A percentile compares a stretch with the other conserved stretches of the same genome.
phyloP scores from a whole-genome alignment of 1,284 basidiomycete genomes.

The Sutorius eximius region DNA sequence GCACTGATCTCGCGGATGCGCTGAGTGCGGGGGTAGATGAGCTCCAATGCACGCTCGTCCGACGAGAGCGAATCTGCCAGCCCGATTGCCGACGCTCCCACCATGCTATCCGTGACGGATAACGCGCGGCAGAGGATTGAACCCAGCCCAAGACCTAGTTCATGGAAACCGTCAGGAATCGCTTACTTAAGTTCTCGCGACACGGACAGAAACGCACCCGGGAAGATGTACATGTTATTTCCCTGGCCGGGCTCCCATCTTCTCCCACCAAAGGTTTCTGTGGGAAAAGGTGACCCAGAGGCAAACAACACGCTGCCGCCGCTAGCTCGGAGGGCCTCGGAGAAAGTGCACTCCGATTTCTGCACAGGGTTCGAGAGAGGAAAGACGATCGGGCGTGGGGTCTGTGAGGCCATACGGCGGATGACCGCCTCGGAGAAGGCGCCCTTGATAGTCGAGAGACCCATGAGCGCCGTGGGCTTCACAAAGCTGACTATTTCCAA shows the following conservation, averaged over 20 bases:
- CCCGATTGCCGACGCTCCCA: constrained; percentile 76
- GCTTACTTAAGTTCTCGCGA: constrained; percentile 2
- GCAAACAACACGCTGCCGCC: constrained; percentile 82
- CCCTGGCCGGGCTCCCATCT: constrained; percentile 84
- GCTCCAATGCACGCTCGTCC: constrained; percentile 65
- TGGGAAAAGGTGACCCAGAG: constrained; percentile 86
- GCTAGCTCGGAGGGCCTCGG: constrained; percentile 80
- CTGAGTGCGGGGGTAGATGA: constrained; percentile 76
- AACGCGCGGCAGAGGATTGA: constrained; percentile 68
- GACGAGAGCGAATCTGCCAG: constrained; percentile 74
- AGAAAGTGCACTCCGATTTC: constrained; percentile 83
- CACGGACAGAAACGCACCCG: constrained; percentile 43
- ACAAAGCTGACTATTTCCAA: constrained; percentile 84
- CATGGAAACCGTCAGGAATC: constrained; percentile 1
- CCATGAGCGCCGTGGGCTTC: constrained; percentile 88
- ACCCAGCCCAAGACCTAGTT: constrained; percentile 73
- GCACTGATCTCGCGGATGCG: constrained; percentile 85
- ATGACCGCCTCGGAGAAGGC: constrained; percentile 82
- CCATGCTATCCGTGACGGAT: constrained; percentile 76
- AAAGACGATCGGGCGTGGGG: constrained; percentile 90
- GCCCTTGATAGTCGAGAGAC: constrained; percentile 84
- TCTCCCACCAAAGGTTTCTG: constrained; percentile 57
- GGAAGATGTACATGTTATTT: constrained; percentile 88
- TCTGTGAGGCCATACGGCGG: constrained; percentile 80
- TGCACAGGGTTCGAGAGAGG: constrained; percentile 93